Evolutionary conservation across 2,329 filamentous ascomycete species (phyloP).

Genomic region (Amphichorda felina): DNA sequence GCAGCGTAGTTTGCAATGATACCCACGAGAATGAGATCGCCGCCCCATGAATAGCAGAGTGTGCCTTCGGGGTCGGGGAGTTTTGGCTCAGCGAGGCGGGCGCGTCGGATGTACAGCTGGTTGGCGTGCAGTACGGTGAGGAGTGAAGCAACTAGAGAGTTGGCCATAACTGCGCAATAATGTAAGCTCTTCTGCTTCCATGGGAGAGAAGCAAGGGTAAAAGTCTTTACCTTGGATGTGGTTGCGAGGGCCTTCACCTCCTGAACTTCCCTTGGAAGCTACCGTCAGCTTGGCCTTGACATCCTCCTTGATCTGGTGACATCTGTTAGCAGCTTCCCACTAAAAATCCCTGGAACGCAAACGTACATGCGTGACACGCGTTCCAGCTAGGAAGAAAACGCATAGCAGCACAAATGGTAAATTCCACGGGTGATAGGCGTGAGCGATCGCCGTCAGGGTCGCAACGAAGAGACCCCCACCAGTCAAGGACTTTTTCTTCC

Average conservation of each 20-base stretch:
- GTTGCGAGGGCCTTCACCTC: slow-evolving; percentile 72
- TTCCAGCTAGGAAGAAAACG: slow-evolving; percentile 81
- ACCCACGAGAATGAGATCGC: slow-evolving; percentile 51
- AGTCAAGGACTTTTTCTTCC: slow-evolving; percentile 67
- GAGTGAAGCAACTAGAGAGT: slow-evolving; percentile 68
- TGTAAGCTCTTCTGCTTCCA: slow-evolving; percentile 5
- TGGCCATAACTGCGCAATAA: slow-evolving; percentile 56
- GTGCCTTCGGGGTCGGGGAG: slow-evolving; percentile 22
- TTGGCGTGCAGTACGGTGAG: slow-evolving; percentile 46
- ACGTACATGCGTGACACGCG: slow-evolving; percentile 65
- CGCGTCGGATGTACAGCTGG: slow-evolving; percentile 39
- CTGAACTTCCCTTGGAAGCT: slow-evolving; percentile 57
- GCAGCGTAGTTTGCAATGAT: slow-evolving; percentile 80
- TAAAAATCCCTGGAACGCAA: slow-evolving; percentile 1
- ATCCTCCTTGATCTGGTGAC: slow-evolving; percentile 67
- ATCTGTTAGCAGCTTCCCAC: slow-evolving; percentile 6
- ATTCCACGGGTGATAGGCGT: slow-evolving; percentile 88
- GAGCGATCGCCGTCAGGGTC: slow-evolving; percentile 59
- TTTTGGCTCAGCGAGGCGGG: slow-evolving; percentile 21
- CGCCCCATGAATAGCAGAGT: slow-evolving; percentile 47
- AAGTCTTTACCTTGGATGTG: slow-evolving; percentile 57
- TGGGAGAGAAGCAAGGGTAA: background rate
- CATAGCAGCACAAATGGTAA: slow-evolving; percentile 76
- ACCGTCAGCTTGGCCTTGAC: slow-evolving; percentile 75
- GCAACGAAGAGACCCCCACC: slow-evolving; percentile 63